These are phyloP conservation scores for Pyrrhoderma noxium DNA, from an alignment of 1,284 basidiomycete genomes.

Conservation along the genomic window DNA sequence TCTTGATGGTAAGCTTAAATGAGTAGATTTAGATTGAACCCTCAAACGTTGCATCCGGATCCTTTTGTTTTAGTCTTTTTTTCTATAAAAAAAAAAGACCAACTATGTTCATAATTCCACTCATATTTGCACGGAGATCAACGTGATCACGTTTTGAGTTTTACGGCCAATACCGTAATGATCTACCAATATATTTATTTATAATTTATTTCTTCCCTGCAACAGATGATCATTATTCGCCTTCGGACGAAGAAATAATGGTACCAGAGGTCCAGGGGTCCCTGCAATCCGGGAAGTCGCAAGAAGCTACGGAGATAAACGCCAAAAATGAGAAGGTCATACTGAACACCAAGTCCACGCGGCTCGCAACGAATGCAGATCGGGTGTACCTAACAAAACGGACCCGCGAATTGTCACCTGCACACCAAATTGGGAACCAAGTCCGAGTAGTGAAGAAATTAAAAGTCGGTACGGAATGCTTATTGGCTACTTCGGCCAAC, in stretches of 20 bases:
- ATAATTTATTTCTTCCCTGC: not conserved
- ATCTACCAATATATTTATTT: no score
- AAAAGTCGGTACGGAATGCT: not conserved
- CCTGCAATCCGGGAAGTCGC: not conserved
- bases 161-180: not conserved
- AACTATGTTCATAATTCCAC: no score
- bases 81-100: no score
- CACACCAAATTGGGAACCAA: not conserved
- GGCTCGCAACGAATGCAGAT: slow-evolving; percentile 4
- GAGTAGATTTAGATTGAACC: no score
- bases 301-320: slow-evolving; percentile 5
- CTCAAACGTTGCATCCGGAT: not conserved
- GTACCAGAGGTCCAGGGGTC: slow-evolving; percentile 4
- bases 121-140: no score
- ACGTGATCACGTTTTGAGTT: no score
- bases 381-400: slow-evolving; percentile 1
- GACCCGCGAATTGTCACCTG: slow-evolving; percentile 7
- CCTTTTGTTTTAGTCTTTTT: no score
- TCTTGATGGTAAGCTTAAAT: slow-evolving; percentile 9
- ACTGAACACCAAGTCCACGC: slow-evolving; percentile 1
- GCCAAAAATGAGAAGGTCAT: not conserved
- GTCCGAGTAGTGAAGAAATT: slow-evolving; percentile 4
- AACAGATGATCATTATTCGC: no score
- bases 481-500: not conserved
- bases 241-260: no score